Conservation (phyloP, 371 early-diverging fungal genomes). For the Mortierella polycephala region DNA sequence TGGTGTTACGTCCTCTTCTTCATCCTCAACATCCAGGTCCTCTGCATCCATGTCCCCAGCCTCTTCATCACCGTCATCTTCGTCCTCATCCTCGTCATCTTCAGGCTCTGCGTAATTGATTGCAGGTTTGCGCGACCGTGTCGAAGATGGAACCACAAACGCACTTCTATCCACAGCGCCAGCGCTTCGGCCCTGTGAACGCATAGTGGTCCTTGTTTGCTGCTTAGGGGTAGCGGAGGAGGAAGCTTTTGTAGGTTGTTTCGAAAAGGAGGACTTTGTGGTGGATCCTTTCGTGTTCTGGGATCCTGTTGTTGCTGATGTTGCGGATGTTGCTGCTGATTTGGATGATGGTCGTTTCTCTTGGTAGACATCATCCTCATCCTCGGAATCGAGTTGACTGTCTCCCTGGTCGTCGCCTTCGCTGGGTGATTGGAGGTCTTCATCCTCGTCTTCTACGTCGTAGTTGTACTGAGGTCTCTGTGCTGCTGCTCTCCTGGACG, state of each 20-base stretch:
- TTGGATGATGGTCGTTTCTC: constrained; percentile 4
- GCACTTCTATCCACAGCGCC: constrained; percentile 21
- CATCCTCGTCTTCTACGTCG: constrained; percentile 35
- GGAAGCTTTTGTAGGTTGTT: constrained; percentile 8
- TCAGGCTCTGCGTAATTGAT: constrained; percentile 52
- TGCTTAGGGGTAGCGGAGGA: not conserved
- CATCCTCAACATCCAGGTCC: constrained; percentile 10
- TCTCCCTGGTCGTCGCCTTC: constrained; percentile 27
- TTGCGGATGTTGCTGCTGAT: not conserved
- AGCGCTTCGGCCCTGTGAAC: constrained; percentile 1
- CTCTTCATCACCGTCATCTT: constrained; percentile 33
- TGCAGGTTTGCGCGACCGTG: constrained; percentile 38
- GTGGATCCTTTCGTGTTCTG: not conserved
- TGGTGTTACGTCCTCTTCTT: constrained; percentile 13
- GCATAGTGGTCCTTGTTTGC: not conserved
- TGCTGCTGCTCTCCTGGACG: constrained; percentile 31
- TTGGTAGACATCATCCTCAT: constrained; percentile 27
- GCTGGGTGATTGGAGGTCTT: constrained; percentile 20
- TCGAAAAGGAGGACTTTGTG: constrained; percentile 4
- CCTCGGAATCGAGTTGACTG: constrained; percentile 28
- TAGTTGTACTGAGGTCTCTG: constrained; percentile 37
- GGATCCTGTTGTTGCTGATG: constrained; percentile 8
- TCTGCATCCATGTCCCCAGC: constrained; percentile 16
- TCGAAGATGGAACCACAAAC: constrained; percentile 34
- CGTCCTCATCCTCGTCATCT: constrained; percentile 30